Base-by-base conservation (phyloP, 2,329 filamentous ascomycete species). In the Canariomyces notabilis region DNA sequence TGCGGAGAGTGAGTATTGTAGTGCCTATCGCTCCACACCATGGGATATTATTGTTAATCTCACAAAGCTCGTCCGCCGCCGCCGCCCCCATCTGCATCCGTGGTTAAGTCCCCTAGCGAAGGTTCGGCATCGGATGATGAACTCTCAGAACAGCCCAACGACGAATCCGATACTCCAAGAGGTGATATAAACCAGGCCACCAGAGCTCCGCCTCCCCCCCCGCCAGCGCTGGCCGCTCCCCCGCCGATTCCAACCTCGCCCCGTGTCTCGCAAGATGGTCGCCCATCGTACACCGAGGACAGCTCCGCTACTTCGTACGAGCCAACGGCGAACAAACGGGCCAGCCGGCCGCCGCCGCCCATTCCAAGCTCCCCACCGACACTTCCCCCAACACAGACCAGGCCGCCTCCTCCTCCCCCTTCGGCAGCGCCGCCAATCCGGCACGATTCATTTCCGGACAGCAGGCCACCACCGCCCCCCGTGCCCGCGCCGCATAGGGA, bases 81-180 rank as follows among this genome's bases (percentile, higher is more conserved):
- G 39, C 71, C 72, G 26, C 71, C 71, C 33, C 72, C 77, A 22
- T 26, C 55, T 41, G 69, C 77, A 32, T 68, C 75, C 29, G 70
- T 72, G 35, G 61, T 78, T 14, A 72, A 76, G 38, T 87, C 87
- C 33, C 82, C 82, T 37, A 88, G 82, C 48, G 77, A 85, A 50
- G 89, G 89, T 22, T 94, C 89, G 1, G 87, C 86, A 62, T 93
- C 90, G 35, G 90, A 94, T 57, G 90, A 96, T 63, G 91, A 96
- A 64, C 70, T 89, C 58, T 89, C 85, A 8, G 71, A 72, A 43
- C 66, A 67, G 59, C 61, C 75, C 58, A 64, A 67, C 54, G 66
- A 71, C 41, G 65, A 74, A 54, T 57, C 67, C 16, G 67, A 71
- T 29, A 68, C 67, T 18, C 61, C 68, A 22, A 61, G 62, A 32